Base-by-base conservation (phyloP, 2,329 filamentous ascomycete species). In the Fusarium anguioides region DNA sequence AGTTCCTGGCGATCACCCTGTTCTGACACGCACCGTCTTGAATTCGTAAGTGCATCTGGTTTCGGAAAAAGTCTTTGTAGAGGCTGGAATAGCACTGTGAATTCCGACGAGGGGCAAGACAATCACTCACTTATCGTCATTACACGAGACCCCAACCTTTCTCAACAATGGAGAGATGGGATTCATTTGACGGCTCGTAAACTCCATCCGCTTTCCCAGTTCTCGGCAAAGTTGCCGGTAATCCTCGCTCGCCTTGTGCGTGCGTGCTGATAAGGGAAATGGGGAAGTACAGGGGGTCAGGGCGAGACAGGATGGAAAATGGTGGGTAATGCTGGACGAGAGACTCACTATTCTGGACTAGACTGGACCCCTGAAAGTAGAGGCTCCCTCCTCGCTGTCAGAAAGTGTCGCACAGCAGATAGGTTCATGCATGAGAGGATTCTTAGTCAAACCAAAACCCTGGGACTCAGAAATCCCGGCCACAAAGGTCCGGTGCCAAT, bases 1-100 rank as follows among this genome's bases (percentile, higher is more conserved):
- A 66, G 64, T 66, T 58, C 64, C 62, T 66, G 64, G n/a, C 42
- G 64, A 66, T 66, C 64, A 42, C 23, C 36, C 57, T 53, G 37
- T 35, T 52, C 62, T 66, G 57, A 66, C 62, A 66, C 63, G 61
- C 40, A 61, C 33, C 62, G 48, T 62, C 61, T 66, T 29, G 49
- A 48, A 61, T 51, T 40, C 40, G 45, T 48, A 50, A 60, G 41
- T 21, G 33, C n/a, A n/a, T 45, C 41, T 51, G 59, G 59, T 58
- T 63, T 58, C 60, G 51, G 44, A 59, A 36, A 39, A 53, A 33
- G 40, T 35, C 33, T 31, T 54, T 20, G 18, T 27, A 36, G 29
- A 68, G 47, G 47, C 59, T 64, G 46, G 52, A n/a, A 33, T 23
- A 50, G 29, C 20, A 39, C 5, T 23, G 18, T 18, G 20, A 44